Base-by-base conservation (phyloP, 441 rosid species). In the Pelargonium cotyledonis region DNA sequence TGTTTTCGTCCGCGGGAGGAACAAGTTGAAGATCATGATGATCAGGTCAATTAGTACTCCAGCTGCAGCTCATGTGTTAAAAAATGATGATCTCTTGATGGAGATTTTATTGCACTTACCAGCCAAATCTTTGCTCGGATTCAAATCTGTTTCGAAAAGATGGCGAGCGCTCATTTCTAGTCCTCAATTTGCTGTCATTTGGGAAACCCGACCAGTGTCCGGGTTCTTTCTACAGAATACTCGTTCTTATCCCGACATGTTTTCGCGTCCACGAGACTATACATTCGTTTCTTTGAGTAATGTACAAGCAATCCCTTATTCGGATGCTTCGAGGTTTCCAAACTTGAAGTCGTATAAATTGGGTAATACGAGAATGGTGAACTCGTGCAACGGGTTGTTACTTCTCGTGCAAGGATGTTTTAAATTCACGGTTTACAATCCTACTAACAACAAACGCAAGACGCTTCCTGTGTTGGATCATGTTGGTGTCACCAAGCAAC, bases 21-120 rank as follows among this genome's bases (percentile, higher is more conserved):
- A 40, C 60, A 53, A 53, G 60, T 53, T 53, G 60, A 53, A 53
- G 60, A 53, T 53, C 21, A 53, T 2, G 60, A 53, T 18, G 60
- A 53, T 12, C 16, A 49, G 60, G 21, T 53, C 60, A 53, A 15
- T 53, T 53, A 53, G 21, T 15, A 53, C 19, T 15, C 60, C 60
- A 53, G 16, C 60, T 6, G 18, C 19, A n/a, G 7, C 21, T 16
- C 9, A 53, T 16, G 60, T 53, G 23, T n/a, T 53, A n/a, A 23
- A 53, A 53, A 53, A 53, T 18, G 60, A 53, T 16, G 60, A 53
- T 18, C 60, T 53, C 23, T 16, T 53, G 60, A 15, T 53, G 19
- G 60, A 53, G 60, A 53, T 53, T 21, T 4, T 53, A 15, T 7
- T 53, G 60, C 60, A 18, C 11, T 16, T 53, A 18, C 60, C 60